These are phyloP conservation scores for Venturiaceae sp. DNA, from an alignment of 2,329 filamentous ascomycete genomes.

Conservation along the genomic window DNA sequence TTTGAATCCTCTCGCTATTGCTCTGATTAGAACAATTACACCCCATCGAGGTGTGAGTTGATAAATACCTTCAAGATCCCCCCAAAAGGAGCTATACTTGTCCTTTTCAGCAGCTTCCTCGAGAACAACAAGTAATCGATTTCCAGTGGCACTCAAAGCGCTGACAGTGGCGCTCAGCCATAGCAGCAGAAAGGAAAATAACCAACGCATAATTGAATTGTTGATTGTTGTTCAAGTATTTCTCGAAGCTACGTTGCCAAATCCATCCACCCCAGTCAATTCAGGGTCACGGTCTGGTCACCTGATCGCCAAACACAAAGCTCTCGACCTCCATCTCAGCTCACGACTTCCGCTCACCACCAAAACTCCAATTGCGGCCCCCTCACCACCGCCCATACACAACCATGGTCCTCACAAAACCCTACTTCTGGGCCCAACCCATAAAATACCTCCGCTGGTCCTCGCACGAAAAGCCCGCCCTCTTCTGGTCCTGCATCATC, in stretches of 20 bases:
- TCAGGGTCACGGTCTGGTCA: background rate
- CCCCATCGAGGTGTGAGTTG: background rate
- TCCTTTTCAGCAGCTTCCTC: conserved; percentile 75
- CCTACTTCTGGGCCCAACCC: conserved; percentile 69
- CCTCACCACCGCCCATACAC: background rate
- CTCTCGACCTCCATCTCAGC: background rate
- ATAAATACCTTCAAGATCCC: conserved; percentile 56
- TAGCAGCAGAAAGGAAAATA: conserved; percentile 60
- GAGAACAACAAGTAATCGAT: conserved; percentile 73
- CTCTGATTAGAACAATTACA: background rate
- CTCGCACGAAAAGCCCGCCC: conserved; percentile 75
- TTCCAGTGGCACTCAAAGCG: conserved; percentile 70
- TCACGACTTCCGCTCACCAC: background rate
- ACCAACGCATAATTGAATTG: conserved; percentile 57
- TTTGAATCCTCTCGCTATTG: conserved; percentile 68
- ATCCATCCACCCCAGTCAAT: background rate
- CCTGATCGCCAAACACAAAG: background rate
- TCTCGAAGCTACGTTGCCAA: conserved; percentile 10
- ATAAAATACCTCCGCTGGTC: conserved; percentile 83
- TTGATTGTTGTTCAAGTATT: conserved; percentile 10
- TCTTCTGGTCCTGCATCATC: conserved; percentile 78
- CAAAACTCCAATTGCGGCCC: background rate
- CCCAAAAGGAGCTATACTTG: conserved; percentile 73
- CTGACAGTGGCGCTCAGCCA: conserved; percentile 45
- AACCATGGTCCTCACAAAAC: conserved; percentile 1